Percentiles rank a stretch among this genome's conserved stretches.
Evolutionary conservation across 2,329 filamentous ascomycete genomes (phyloP).

Genomic region (Fusarium sp.): DNA sequence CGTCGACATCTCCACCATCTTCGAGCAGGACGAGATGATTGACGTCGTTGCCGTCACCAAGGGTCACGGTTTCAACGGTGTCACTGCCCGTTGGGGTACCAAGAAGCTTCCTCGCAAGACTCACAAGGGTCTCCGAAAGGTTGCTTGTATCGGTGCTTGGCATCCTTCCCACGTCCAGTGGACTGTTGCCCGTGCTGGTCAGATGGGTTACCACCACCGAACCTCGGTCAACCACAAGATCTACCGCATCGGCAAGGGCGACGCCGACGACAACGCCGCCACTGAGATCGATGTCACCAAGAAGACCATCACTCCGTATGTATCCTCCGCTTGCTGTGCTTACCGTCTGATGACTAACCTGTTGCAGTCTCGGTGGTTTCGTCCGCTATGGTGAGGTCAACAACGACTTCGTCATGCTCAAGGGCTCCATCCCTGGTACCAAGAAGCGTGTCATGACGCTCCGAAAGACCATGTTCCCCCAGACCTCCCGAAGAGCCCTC

Average conservation of each 20-base stretch:
- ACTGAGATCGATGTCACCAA: slow-evolving; percentile 97
- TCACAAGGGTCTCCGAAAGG: slow-evolving; percentile 99
- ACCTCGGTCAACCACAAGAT: slow-evolving; percentile 99
- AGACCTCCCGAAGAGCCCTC: slow-evolving; percentile 93
- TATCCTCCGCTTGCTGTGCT: slow-evolving; percentile 49
- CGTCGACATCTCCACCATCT: slow-evolving; percentile 90
- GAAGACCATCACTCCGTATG: slow-evolving; percentile 99
- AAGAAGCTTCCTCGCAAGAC: slow-evolving; percentile 99
- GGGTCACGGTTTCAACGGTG: slow-evolving; percentile 98
- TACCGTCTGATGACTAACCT: slow-evolving; percentile 48
- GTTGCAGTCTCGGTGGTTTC: slow-evolving; percentile 90
- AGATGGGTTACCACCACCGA: slow-evolving; percentile 99
- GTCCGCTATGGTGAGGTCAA: slow-evolving; percentile 99
- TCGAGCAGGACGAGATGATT: slow-evolving; percentile 99
- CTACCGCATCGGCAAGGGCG: slow-evolving; percentile 96
- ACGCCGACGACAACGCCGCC: slow-evolving; percentile 89
- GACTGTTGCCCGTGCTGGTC: slow-evolving; percentile 99
- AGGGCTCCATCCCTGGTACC: slow-evolving; percentile 96
- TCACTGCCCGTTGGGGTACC: slow-evolving; percentile 98
- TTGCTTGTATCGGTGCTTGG: slow-evolving; percentile 99
- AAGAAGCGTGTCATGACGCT: slow-evolving; percentile 99
- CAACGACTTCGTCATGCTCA: slow-evolving; percentile 98
- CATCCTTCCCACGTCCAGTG: slow-evolving; percentile 99
- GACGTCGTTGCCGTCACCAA: slow-evolving; percentile 99
- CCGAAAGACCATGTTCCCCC: slow-evolving; percentile 97